phyloP scores from a whole-genome alignment of 1,284 basidiomycete species.

The Sporisorium scitamineum region DNA sequence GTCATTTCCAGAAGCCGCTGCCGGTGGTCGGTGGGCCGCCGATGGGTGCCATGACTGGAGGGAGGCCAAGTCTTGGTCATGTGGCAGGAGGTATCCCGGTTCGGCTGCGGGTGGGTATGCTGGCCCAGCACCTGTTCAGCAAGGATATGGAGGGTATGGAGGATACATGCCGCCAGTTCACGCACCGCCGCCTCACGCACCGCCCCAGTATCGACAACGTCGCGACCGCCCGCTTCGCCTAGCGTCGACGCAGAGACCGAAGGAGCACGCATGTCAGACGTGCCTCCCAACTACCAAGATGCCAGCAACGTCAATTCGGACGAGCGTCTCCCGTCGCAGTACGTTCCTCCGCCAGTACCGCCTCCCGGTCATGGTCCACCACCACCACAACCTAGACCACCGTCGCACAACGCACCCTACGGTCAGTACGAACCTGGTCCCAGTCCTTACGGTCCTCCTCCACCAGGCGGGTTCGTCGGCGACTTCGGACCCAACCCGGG shows the following conservation, averaged over 20 bases:
- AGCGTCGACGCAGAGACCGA: slow-evolving; percentile 46
- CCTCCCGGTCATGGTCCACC: slow-evolving; percentile 26
- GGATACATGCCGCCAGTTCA: slow-evolving; percentile 9
- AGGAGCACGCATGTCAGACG: slow-evolving; percentile 44
- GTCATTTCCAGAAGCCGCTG: slow-evolving; percentile 41
- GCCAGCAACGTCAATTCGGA: slow-evolving; percentile 32
- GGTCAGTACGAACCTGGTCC: neutral
- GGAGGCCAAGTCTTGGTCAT: slow-evolving; percentile 35
- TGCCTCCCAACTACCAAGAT: slow-evolving; percentile 51
- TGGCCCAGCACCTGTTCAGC: neutral
- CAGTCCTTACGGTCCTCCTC: neutral
- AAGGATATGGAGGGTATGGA: slow-evolving; percentile 23
- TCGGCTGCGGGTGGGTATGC: slow-evolving; percentile 13
- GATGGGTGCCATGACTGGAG: neutral
- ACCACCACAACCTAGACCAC: slow-evolving; percentile 11
- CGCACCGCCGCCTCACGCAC: slow-evolving; percentile 15
- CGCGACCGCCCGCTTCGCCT: slow-evolving; percentile 11
- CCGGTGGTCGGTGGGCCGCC: slow-evolving; percentile 21
- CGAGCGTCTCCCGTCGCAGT: slow-evolving; percentile 46
- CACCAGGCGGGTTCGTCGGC: slow-evolving; percentile 25
- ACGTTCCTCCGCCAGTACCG: slow-evolving; percentile 31
- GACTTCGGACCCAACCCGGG: slow-evolving; percentile 33
- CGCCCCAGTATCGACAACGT: slow-evolving; percentile 7
- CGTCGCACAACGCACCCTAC: slow-evolving; percentile 17
- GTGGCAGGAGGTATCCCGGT: slow-evolving; percentile 40